These are phyloP conservation scores for Phytopythium chamaehyphon DNA, from an alignment of 352 stramenopile species.

Conservation along the genomic window DNA sequence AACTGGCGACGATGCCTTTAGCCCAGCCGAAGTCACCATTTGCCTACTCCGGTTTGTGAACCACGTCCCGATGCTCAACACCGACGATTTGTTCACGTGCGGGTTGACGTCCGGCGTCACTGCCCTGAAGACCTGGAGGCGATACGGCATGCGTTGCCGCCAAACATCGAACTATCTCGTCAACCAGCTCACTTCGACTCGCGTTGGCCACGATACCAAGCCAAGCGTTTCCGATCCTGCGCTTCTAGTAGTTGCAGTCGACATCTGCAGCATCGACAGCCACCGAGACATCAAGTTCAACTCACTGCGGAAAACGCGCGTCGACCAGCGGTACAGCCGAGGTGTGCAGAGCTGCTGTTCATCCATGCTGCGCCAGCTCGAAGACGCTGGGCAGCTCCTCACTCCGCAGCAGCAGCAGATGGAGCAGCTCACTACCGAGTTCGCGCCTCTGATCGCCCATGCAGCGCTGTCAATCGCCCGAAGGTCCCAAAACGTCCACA, in stretches of 20 bases:
- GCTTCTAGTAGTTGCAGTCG: conserved; percentile 49
- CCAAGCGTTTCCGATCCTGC: not conserved
- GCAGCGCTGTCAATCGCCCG: conserved; percentile 36
- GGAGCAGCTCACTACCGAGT: conserved; percentile 42
- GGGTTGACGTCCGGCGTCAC: conserved; percentile 39
- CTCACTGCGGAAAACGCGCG: conserved; percentile 45
- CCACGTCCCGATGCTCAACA: conserved; percentile 59
- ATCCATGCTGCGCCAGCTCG: conserved; percentile 44
- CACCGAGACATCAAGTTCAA: conserved; percentile 36
- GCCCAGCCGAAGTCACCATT: conserved; percentile 39
- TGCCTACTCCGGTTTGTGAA: conserved; percentile 72
- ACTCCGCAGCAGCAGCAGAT: conserved; percentile 51
- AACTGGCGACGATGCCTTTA: conserved; percentile 8
- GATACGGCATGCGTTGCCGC: conserved; percentile 42
- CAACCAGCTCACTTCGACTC: conserved; percentile 39
- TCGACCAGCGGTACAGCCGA: conserved; percentile 43
- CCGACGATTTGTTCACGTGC: conserved; percentile 55
- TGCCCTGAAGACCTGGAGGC: conserved; percentile 47
- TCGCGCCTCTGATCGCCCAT: conserved; percentile 52
- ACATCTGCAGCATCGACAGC: conserved; percentile 27
- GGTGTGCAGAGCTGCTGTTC: conserved; percentile 34
- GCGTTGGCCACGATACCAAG: conserved; percentile 17
- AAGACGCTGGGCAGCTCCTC: conserved; percentile 31
- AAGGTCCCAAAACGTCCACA: not conserved
- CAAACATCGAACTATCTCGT: conserved; percentile 30